Conservation (phyloP, 345 rosid genomes). For the Noccaea bulbosa region DNA sequence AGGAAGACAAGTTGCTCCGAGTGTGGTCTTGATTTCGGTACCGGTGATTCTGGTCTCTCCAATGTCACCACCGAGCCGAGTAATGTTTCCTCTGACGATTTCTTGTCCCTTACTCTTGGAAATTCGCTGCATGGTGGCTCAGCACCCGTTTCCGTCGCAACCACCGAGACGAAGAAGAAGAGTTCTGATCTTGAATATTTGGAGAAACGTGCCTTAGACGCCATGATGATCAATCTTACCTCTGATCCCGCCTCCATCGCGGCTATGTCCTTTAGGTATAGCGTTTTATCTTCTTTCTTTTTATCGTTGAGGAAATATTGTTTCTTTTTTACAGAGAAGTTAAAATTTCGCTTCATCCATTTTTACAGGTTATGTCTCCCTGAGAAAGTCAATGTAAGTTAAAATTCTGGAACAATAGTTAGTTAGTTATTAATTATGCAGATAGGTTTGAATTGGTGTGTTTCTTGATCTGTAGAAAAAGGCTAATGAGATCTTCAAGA, state of each 20-base stretch:
- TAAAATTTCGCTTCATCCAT: neutral
- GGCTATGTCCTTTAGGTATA: constrained; percentile 17
- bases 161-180: neutral
- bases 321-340: no score
- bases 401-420: neutral
- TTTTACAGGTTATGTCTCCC: constrained; percentile 9
- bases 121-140: neutral
- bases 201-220: neutral
- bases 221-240: no score
- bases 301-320: no score
- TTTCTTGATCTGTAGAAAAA: neutral
- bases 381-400: neutral
- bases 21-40: no score
- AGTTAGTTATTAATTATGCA: neutral
- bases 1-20: no score
- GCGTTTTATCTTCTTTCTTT: neutral
- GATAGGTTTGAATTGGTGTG: constrained; percentile 1
- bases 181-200: neutral
- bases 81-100: neutral
- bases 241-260: neutral
- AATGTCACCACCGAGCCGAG: no score
- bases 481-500: neutral
- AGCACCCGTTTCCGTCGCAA: neutral
- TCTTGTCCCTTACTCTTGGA: neutral
- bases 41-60: no score